phyloP scores from a whole-genome alignment of 1,139 yeast species.

The Pichia norvegensis region DNA sequence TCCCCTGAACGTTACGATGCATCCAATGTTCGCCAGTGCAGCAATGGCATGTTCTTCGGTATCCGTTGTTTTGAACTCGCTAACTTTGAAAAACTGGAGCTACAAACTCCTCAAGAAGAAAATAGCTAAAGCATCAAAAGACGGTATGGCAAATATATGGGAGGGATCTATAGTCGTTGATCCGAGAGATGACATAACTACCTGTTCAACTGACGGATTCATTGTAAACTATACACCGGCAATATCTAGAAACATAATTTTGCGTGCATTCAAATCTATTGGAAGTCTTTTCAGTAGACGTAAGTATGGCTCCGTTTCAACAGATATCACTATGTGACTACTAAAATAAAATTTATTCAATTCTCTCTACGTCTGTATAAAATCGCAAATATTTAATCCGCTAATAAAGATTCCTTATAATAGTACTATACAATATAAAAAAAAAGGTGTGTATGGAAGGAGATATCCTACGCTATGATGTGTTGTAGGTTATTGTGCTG shows the following conservation, averaged over 20 bases:
- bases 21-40: conserved; percentile 88
- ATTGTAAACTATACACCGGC: neutral
- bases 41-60: conserved; percentile 93
- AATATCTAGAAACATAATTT: neutral
- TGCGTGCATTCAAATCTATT: neutral
- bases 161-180: conserved; percentile 8
- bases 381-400: no score
- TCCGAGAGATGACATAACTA: conserved; percentile 4
- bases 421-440: neutral
- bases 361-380: no score
- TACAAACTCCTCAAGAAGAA: conserved; percentile 22
- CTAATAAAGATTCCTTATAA: neutral
- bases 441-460: no score
- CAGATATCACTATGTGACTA: neutral
- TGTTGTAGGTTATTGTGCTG: no score
- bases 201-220: conserved; percentile 4
- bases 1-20: conserved; percentile 69
- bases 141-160: conserved; percentile 3
- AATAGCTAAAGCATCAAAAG: neutral
- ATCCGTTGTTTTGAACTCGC: conserved; percentile 78
- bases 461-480: no score
- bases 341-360: neutral
- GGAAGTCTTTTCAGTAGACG: neutral
- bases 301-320: neutral
- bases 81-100: conserved; percentile 58